Percentiles rank a stretch among this genome's conserved stretches.
Conservation (phyloP, 2,329 filamentous ascomycete species). For the Lecanicillium sp. region DNA sequence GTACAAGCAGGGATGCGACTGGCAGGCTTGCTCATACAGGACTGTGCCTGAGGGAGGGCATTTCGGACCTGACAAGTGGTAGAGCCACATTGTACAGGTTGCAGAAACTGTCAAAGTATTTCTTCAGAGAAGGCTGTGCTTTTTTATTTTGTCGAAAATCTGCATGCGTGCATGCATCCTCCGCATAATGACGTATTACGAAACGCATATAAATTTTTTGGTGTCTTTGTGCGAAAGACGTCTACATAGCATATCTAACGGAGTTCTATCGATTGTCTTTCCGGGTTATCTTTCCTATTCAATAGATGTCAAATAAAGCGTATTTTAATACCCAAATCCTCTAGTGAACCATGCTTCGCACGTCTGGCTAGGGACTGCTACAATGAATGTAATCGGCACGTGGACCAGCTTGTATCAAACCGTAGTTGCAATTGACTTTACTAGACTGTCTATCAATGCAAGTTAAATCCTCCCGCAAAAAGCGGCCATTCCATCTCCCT, state of each 20-base stretch:
- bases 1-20: constrained; percentile 78
- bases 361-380: too few relatives aligned
- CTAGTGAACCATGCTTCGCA: too few relatives aligned
- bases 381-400: too few relatives aligned
- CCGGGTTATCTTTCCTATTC: constrained; percentile 4
- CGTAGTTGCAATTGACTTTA: too few relatives aligned
- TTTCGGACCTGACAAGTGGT: constrained; percentile 60
- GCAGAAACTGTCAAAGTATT: too few relatives aligned
- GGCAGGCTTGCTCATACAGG: constrained; percentile 68
- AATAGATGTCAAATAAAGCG: constrained; percentile 4
- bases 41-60: constrained; percentile 52
- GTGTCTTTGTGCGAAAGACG: neutral
- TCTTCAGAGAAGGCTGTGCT: neutral
- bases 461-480: too few relatives aligned
- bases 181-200: neutral
- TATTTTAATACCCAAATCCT: too few relatives aligned
- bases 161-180: constrained; percentile 2
- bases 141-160: constrained; percentile 1
- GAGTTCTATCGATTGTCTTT: neutral
- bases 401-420: too few relatives aligned
- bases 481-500: constrained; percentile 9
- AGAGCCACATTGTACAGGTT: too few relatives aligned
- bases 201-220: neutral
- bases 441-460: constrained; percentile 18
- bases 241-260: neutral